Base-by-base conservation (phyloP, 192 early-diverging fungal genomes). In the Linnemannia elongata region DNA sequence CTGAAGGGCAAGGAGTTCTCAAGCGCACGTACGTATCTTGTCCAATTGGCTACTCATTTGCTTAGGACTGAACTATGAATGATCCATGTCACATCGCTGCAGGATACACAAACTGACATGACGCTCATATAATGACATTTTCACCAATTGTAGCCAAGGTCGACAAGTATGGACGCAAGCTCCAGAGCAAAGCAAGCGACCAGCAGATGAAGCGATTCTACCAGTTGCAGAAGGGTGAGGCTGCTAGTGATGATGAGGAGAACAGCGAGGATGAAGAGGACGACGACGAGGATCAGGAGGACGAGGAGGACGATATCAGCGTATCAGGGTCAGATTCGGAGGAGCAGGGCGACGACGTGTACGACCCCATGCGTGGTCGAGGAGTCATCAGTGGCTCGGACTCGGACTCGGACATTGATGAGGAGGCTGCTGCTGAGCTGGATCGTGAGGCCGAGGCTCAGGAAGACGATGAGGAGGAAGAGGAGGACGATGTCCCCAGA, bases 301-400 rank as follows among this genome's bases (percentile, higher is more conserved):
- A 90, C 17, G 85, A 87, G 30, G 89, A 88, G 13, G 80, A 79
- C 4, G 89, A 88, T 27, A 79, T 71, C 15, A 63, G 18, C 44
- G 78, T 44, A 5, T 75, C 71, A 44, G 87, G 66, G 70, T 88
- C 82, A 38, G 88, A 68, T 1, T 73, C 72, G 30, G 85, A 90
- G 13, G 90, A 91, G 4, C 84, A 91, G 15, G 85, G 79, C 4
- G 88, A 83, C 35, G 49, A 76, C 20, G 70, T 39, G 9, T 91
- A 92, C 71, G 96, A 97, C 79, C 91, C 93, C 17, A 96, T 96
- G 76, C 95, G 98, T 87, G 98, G 98, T 13, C 92, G 93, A 55
- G 96, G 94, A 39, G 86, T 94, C 24, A 91, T 91, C 49, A 93
- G 93, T 42, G 92, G 91, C 20, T 94, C 93, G 0, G 92, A 93